A percentile compares a stretch with the other conserved stretches of the same genome.
Conservation (phyloP, 2,329 filamentous ascomycete genomes). For the Xylaria sp. region DNA sequence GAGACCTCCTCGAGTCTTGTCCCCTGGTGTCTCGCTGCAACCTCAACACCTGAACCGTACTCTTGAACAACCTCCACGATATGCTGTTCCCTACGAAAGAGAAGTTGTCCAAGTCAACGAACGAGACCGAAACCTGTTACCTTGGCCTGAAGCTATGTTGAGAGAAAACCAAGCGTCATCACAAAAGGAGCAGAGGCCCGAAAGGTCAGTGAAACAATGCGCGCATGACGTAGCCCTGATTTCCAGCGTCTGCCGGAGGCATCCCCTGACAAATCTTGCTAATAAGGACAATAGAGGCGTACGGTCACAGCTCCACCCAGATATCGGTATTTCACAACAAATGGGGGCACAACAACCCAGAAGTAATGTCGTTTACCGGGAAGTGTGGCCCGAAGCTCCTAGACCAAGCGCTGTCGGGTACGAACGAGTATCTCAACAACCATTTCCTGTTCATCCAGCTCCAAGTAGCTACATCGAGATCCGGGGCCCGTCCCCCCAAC, state of each 20-base stretch:
- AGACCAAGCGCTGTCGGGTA: conserved; percentile 32
- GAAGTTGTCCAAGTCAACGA: conserved; percentile 34
- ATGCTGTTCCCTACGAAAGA: conserved; percentile 29
- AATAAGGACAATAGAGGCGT: conserved; percentile 36
- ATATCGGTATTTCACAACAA: conserved; percentile 17
- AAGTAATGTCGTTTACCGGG: conserved; percentile 27
- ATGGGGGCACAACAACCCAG: conserved; percentile 12
- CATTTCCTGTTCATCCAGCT: conserved; percentile 38
- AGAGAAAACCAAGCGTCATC: conserved; percentile 31
- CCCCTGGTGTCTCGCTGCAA: conserved; percentile 26
- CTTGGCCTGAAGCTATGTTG: conserved; percentile 27
- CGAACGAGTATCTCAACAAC: conserved; percentile 35
- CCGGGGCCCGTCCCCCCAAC: conserved; percentile 34
- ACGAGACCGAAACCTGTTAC: conserved; percentile 29
- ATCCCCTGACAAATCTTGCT: conserved; percentile 28
- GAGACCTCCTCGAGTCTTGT: conserved; percentile 24
- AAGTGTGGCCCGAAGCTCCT: conserved; percentile 18
- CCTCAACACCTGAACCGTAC: conserved; percentile 11
- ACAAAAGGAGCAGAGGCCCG: conserved; percentile 30
- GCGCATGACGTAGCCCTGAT: background rate
- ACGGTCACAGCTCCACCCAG: conserved; percentile 19
- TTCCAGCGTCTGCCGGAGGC: background rate
- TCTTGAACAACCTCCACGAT: conserved; percentile 12
- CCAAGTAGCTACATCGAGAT: conserved; percentile 39
- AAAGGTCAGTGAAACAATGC: conserved; percentile 41